These are phyloP conservation scores for Psidium guajava DNA, from an alignment of 345 rosid species.

Conservation along the genomic window DNA sequence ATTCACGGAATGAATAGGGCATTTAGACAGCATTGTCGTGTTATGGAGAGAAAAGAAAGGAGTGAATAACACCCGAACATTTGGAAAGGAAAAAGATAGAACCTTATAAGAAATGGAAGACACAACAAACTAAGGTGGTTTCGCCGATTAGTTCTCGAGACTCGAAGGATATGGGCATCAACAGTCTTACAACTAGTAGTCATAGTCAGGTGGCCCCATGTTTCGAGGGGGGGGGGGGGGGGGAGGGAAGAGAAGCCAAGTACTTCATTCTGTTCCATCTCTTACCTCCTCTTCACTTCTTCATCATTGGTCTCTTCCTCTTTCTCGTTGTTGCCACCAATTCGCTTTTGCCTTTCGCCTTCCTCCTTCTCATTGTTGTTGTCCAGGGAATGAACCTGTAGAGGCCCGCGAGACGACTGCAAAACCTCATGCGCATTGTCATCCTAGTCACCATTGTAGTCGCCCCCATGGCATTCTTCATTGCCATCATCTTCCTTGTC, in stretches of 20 bases:
- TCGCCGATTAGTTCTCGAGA: neutral
- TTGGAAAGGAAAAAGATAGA: neutral
- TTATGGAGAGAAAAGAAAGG: too few relatives aligned
- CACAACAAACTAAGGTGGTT: rapidly evolving
- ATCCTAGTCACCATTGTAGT: slow-evolving; percentile 1
- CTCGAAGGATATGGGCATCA: neutral
- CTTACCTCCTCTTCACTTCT: neutral
- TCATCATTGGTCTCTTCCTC: neutral
- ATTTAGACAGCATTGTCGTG: too few relatives aligned
- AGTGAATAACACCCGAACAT: neutral
- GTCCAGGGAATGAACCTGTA: neutral
- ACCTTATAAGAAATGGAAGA: neutral
- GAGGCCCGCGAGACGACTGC: slow-evolving; percentile 3
- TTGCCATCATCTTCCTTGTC: slow-evolving; percentile 33
- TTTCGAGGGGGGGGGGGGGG: neutral
- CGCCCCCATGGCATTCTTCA: slow-evolving; percentile 15
- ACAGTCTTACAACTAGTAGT: neutral
- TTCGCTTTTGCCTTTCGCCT: neutral
- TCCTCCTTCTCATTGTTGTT: neutral
- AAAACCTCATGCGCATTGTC: slow-evolving; percentile 6
- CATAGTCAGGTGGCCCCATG: neutral
- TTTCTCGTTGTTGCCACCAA: neutral
- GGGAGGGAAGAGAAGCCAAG: neutral
- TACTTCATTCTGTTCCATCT: neutral
- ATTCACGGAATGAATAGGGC: neutral